Base-by-base conservation (phyloP, 345 rosid genomes). In the Psidium guajava region DNA sequence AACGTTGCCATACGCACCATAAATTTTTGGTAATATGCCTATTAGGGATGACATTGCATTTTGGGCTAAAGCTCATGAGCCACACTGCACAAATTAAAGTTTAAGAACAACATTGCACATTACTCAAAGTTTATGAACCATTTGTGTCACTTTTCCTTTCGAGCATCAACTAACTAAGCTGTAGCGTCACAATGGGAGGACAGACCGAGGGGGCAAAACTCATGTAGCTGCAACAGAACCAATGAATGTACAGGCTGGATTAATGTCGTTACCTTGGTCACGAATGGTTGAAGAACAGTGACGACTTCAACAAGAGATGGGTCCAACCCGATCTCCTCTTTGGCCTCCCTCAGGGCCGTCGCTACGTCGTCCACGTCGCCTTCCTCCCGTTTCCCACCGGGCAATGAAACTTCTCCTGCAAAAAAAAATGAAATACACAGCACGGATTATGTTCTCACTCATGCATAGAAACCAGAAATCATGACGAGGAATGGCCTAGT, bases 381-480 rank as follows among this genome's bases (percentile, higher is more conserved):
- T 56, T 89, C 90, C 56, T 91, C 93, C 81, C 90, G 83, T 84
- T 87, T 90, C 84, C 93, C 93, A 75, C 93, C 92, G 0, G 91
- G 92, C 86, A 91, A 85, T 44, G 92, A 87, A 61, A 91, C 93
- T 83, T 91, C 93, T 55, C 93, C 91, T 88, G 88, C 47, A 88
- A 74, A 49, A 88, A 74, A 49, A 50, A 50, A 56, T 22, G 80
- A 61, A 56, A 40, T 20, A 5, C 80, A 21, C 7, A 13, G 44
- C 47, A 18, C 47, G 9, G 44, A 3, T 64, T 40, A 1, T 61
- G 42, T 61, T 16, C 21, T 16, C 22, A 28, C 22, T 13, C 21
- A 2, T 6, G 74, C 74, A 28, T 4, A 15, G 74, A 61, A 61
- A 61, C 42, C 42, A 28, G 74, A 15, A 61, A 21, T 61, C 10